Evolutionary conservation across 192 early-diverging fungal genomes (phyloP), one percentile per base, ranked within the genome.

Genomic region (Rhizophagus sp.): DNA sequence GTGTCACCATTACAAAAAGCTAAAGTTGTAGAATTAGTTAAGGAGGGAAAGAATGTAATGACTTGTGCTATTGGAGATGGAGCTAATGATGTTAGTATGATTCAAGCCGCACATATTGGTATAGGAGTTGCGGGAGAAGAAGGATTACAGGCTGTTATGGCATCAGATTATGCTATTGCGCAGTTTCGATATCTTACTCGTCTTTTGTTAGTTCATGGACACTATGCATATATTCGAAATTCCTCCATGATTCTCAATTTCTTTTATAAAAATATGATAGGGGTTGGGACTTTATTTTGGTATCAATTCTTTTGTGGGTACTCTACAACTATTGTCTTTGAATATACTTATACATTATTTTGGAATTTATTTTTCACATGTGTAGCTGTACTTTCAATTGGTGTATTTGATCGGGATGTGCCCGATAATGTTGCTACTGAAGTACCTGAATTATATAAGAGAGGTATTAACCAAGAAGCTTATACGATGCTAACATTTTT

Each of bases 21-120:
- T 1, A 82, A 91, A 76, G 92, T 95, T 9, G 94, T 95, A 1
- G 85, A 86, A 25, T 73, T 95, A 62, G 92, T 95, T 30, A 93
- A 93, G 64, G 84, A 90, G 27, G 84, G 87, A 11, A 83, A 89
- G 24, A 84, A 90, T 47, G 88, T 87, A 25, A 88, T 94, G 85
- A 94, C 92, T 33, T 81, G 93, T 25, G 88, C 93, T 5, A 95
- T 95, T 79, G 94, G 94, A 12, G 94, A 95, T 81, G 94, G 94
- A n/a, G 94, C 94, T 12, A 95, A 95, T 63, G 94, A 95, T 83
- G 93, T 95, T 22, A 88, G 88, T 65, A 95, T 95, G 94, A 95
- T 95, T 63, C 94, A 95, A 76, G 89, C 90, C 68, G 94, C 94
- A 1, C 88, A 95, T 79, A 87, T 95, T 52, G 93, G 93, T 61